Evolutionary conservation across 768 basidiomycete species (phyloP).

Genomic region (Suillus lakei): DNA sequence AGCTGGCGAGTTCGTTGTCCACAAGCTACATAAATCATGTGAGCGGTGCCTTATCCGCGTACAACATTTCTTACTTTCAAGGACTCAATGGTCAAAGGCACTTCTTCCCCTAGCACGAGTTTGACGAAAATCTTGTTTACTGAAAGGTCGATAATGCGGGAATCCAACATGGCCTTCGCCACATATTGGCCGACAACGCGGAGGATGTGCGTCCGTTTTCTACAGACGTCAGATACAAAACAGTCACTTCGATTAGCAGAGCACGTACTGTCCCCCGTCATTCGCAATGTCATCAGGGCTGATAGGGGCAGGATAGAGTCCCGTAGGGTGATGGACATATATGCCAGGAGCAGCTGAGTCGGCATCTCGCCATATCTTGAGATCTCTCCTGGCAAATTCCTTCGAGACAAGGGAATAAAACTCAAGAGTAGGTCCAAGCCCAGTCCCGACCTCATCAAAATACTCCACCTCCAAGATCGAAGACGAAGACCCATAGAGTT

Average conservation of each 20-base stretch:
- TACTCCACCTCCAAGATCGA: constrained; percentile 98
- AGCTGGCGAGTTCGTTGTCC: constrained; percentile 84
- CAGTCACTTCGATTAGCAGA: neutral
- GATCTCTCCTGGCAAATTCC: constrained; percentile 87
- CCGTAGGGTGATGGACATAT: constrained; percentile 84
- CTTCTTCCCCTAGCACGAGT: constrained; percentile 83
- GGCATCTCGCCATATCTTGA: constrained; percentile 92
- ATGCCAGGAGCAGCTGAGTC: constrained; percentile 62
- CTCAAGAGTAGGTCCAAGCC: constrained; percentile 95
- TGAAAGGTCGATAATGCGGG: constrained; percentile 94
- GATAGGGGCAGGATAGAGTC: constrained; percentile 89
- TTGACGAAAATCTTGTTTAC: constrained; percentile 97
- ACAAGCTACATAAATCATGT: constrained; percentile 59
- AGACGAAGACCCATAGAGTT: constrained; percentile 93
- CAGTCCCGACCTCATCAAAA: constrained; percentile 98
- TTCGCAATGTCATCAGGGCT: constrained; percentile 68
- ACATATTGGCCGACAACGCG: constrained; percentile 94
- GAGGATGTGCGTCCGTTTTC: constrained; percentile 86
- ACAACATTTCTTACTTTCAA: constrained; percentile 64
- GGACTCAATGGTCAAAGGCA: constrained; percentile 82
- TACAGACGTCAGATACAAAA: constrained; percentile 34
- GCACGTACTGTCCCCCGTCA: constrained; percentile 75
- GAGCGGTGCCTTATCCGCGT: neutral
- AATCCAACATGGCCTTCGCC: constrained; percentile 96
- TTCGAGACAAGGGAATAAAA: constrained; percentile 98